These are phyloP conservation scores for Rhodosporidiobolus odoratus DNA, from an alignment of 768 basidiomycete species.

Conservation along the genomic window DNA sequence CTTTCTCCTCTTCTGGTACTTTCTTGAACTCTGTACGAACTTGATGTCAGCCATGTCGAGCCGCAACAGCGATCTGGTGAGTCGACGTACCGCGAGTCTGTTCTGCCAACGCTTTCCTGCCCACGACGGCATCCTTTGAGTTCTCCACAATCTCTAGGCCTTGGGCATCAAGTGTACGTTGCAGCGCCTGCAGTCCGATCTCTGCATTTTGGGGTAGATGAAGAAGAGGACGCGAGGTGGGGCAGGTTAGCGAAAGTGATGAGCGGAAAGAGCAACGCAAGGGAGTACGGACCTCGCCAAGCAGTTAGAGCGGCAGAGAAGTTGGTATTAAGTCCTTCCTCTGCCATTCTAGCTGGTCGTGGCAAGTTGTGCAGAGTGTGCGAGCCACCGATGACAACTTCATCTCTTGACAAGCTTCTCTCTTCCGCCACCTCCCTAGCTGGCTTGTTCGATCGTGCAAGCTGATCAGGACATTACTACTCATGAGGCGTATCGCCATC, in stretches of 20 bases:
- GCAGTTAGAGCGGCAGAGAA: conserved; percentile 32
- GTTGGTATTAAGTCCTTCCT: neutral
- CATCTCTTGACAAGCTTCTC: too few species aligned
- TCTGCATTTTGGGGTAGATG: conserved; percentile 50
- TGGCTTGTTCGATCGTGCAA: too few species aligned
- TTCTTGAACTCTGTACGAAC: conserved; percentile 78
- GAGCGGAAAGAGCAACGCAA: too few species aligned
- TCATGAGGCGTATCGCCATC: too few species aligned
- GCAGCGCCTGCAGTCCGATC: conserved; percentile 80
- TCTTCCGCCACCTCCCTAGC: too few species aligned
- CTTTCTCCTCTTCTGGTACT: conserved; percentile 82
- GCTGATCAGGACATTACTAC: too few species aligned
- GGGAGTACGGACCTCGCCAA: conserved; percentile 28
- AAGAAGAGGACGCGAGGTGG: neutral
- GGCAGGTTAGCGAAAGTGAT: neutral
- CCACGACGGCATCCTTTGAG: conserved; percentile 93
- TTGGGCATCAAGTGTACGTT: conserved; percentile 85
- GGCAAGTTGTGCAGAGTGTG: too few species aligned
- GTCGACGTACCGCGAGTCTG: conserved; percentile 74
- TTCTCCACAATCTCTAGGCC: conserved; percentile 92
- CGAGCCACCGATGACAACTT: neutral
- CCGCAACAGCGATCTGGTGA: neutral
- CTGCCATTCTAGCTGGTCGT: conserved; percentile 1
- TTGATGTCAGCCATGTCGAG: neutral
- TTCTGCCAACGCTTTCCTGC: conserved; percentile 88